Conservation (phyloP, 495 filamentous ascomycete species). For the Aspergillus saccharolyticus region DNA sequence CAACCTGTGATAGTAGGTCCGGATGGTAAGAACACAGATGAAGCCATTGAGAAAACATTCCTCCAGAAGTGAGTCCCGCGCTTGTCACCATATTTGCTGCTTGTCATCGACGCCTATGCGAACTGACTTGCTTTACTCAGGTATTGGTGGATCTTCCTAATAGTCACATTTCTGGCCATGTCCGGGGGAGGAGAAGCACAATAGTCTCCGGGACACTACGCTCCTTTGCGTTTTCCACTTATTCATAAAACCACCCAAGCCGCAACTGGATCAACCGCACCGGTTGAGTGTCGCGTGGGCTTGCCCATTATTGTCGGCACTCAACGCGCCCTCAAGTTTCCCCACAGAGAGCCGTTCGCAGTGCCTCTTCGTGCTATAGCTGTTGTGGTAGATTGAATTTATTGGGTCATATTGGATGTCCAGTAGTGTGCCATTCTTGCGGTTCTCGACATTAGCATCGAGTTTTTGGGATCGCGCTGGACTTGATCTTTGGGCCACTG, state of each 20-base stretch:
- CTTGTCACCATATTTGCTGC: background rate
- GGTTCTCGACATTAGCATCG: background rate
- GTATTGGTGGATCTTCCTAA: slow-evolving; percentile 47
- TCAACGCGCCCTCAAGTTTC: too few relatives aligned
- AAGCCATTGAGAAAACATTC: slow-evolving; percentile 38
- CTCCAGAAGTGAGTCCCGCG: slow-evolving; percentile 41
- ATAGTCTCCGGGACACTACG: slow-evolving; percentile 5
- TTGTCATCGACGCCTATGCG: background rate
- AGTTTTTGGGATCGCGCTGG: background rate
- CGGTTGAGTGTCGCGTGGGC: background rate
- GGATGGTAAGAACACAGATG: slow-evolving; percentile 34
- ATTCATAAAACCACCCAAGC: background rate
- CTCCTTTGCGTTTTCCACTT: background rate
- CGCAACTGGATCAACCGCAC: background rate
- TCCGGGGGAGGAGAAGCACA: slow-evolving; percentile 37
- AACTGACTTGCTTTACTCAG: slow-evolving; percentile 18
- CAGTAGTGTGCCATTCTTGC: background rate
- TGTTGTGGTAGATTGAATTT: background rate
- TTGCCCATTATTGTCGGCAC: too few relatives aligned
- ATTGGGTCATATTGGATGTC: background rate
- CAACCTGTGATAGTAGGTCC: slow-evolving; percentile 37
- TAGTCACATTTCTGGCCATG: slow-evolving; percentile 39
- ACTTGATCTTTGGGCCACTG: background rate
- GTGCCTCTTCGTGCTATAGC: background rate
- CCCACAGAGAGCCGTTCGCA: background rate